Base-by-base conservation (phyloP, 2,329 filamentous ascomycete genomes). In the Xylariales sp. region DNA sequence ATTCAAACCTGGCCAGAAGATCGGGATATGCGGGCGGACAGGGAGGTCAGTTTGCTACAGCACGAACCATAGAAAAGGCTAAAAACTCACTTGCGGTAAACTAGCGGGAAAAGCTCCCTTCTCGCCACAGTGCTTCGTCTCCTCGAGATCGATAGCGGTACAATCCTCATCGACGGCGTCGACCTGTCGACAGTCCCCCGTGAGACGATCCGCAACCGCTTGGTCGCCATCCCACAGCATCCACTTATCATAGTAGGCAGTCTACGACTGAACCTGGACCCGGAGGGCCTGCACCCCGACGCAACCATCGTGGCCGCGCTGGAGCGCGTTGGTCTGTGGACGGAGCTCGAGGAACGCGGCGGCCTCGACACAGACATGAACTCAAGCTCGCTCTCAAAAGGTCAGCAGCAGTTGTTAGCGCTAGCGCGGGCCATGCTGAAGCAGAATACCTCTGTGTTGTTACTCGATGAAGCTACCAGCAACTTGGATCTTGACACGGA, bases 221-320 rank as follows among this genome's bases (percentile, higher is more conserved):
- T 40, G 7, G 16, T 31, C 11, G 19, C 15, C 27, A 31, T 40
- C 18, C 27, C 37, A 12, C 37, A 40, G 28, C 19, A 40, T 18
- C 12, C 37, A 1, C 15, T 40, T 14, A 40, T 31, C n/a, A 15
- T 40, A 10, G 9, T 20, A 5, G 28, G 37, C 18, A 40, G 19
- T 14, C 37, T 40, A 4, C 37, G 37, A 12, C 25, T 29, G 25
- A 40, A 40, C 15, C 14, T 40, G 2, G 37, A 40, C 11, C 28
- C 37, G 6, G 14, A 21, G 7, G 20, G 18, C 15, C 12, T 12
- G 9, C 58, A 64, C 1, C 61, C 59, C 0, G 50, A 55, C 0
- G 50, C 47, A 1, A 61, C 65, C 18, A 67, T 64, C 43, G 50
- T 48, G n/a, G 49, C 49, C 2, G 61, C 60, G 0, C 25, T 40